Evolutionary conservation across 768 basidiomycete species (phyloP).

Genomic region (Lactarius pseudohatsudake): DNA sequence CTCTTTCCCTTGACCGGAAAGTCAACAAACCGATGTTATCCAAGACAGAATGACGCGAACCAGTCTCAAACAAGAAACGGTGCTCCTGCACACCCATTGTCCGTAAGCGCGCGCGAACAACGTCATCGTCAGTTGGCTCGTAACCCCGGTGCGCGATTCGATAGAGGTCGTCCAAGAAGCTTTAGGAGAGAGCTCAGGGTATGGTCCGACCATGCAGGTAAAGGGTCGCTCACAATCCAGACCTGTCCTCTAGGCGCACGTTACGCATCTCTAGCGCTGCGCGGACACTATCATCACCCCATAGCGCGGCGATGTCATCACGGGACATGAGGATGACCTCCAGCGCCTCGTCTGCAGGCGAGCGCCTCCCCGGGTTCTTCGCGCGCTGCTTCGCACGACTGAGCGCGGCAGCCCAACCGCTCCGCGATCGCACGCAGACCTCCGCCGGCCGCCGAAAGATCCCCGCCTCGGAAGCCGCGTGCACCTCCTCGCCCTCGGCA

Average conservation of each 20-base stretch:
- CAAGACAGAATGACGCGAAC: constrained; percentile 39
- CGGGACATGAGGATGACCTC: constrained; percentile 60
- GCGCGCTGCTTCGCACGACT: constrained; percentile 26
- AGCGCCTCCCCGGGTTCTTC: constrained; percentile 12
- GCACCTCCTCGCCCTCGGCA: constrained; percentile 16
- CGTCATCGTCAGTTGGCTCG: constrained; percentile 71
- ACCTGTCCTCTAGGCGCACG: constrained; percentile 61
- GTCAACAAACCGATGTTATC: background rate
- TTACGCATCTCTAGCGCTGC: constrained; percentile 53
- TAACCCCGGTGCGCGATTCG: constrained; percentile 20
- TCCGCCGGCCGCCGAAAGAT: constrained; percentile 29
- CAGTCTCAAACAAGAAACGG: constrained; percentile 60
- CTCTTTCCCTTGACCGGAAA: background rate
- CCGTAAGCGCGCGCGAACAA: constrained; percentile 74
- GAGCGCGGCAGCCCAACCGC: constrained; percentile 35
- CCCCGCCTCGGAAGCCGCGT: constrained; percentile 7
- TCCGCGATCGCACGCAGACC: constrained; percentile 35
- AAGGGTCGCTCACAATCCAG: constrained; percentile 65
- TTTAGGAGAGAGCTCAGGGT: constrained; percentile 6
- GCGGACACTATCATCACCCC: constrained; percentile 63
- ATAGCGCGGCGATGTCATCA: constrained; percentile 66
- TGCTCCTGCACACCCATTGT: constrained; percentile 81
- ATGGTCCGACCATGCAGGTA: background rate
- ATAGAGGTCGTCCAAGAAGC: constrained; percentile 21
- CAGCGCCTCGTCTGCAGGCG: constrained; percentile 50